A percentile compares a stretch with the other conserved stretches of the same genome.
These are phyloP conservation scores for Pleurostoma richardsiae DNA, from an alignment of 2,329 filamentous ascomycete species.

Conservation along the genomic window DNA sequence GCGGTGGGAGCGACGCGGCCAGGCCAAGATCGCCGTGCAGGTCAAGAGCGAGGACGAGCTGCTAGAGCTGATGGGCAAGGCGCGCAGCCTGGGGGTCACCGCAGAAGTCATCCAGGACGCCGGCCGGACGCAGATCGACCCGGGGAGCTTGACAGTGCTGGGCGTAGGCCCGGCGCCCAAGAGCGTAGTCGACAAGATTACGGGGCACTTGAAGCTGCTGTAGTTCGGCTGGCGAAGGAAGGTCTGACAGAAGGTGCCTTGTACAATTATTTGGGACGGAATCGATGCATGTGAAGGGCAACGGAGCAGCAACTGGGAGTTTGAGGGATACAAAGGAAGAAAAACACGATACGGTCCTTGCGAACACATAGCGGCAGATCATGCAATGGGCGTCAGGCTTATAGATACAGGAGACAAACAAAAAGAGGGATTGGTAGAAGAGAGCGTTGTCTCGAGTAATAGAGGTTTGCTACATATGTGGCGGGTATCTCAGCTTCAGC, in stretches of 20 bases:
- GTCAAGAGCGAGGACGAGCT: slow-evolving; percentile 82
- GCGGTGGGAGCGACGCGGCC: slow-evolving; percentile 81
- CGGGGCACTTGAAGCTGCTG: slow-evolving; percentile 77
- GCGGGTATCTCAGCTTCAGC: slow-evolving; percentile 19
- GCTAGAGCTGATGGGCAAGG: slow-evolving; percentile 67
- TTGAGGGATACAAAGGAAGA: too few relatives aligned
- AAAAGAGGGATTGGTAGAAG: too few relatives aligned
- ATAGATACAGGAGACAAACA: too few relatives aligned
- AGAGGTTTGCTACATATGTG: too few relatives aligned
- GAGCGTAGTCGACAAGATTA: slow-evolving; percentile 81
- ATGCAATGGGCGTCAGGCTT: too few relatives aligned
- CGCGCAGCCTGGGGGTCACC: slow-evolving; percentile 77
- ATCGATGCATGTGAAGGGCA: too few relatives aligned
- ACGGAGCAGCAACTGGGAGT: too few relatives aligned
- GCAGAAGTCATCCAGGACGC: slow-evolving; percentile 91
- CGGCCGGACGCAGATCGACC: slow-evolving; percentile 94
- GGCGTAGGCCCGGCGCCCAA: slow-evolving; percentile 79
- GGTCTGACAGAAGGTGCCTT: too few relatives aligned
- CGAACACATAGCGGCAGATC: too few relatives aligned
- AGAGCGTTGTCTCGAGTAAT: too few relatives aligned
- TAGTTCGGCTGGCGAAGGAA: slow-evolving; percentile 28
- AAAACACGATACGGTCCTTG: too few relatives aligned
- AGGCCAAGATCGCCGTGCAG: slow-evolving; percentile 92
- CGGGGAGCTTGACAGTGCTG: slow-evolving; percentile 86
- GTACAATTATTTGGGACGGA: too few relatives aligned